A percentile compares a stretch with the other conserved stretches of the same genome.
These are phyloP conservation scores for Gossypium laxum DNA, from an alignment of 441 rosid species.

Conservation along the genomic window DNA sequence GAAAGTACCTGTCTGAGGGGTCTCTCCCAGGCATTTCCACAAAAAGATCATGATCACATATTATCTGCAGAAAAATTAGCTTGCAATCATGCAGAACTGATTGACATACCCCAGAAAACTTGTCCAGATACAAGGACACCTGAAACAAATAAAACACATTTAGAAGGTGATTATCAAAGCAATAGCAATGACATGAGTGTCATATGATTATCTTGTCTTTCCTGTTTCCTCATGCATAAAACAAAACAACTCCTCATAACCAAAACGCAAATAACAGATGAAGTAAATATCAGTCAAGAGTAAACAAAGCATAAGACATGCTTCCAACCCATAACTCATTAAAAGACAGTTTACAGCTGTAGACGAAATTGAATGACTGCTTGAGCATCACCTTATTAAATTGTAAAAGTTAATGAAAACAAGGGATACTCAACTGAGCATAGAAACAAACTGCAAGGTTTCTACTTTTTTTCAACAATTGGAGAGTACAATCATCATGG, in stretches of 20 bases:
- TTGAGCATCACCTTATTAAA: neutral
- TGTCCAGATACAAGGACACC: conserved; percentile 95
- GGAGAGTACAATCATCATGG: too few species aligned
- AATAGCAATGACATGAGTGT: neutral
- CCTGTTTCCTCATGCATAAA: neutral
- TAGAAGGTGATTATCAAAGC: neutral
- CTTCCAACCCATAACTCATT: neutral
- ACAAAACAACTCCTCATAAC: neutral
- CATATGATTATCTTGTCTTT: neutral
- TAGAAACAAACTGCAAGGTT: too few species aligned
- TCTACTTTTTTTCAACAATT: too few species aligned
- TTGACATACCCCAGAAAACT: conserved; percentile 97
- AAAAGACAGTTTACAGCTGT: neutral
- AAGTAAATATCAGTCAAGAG: neutral
- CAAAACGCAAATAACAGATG: neutral
- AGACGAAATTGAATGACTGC: neutral
- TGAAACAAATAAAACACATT: conserved; percentile 25
- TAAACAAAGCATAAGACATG: neutral
- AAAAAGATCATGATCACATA: conserved; percentile 96
- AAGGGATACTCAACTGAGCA: neutral
- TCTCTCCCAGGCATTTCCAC: conserved; percentile 99
- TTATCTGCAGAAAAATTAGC: conserved; percentile 86
- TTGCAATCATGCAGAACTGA: conserved; percentile 93
- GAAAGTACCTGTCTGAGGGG: conserved; percentile 86
- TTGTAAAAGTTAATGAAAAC: neutral